Percentiles rank a stretch among this genome's conserved stretches.
Evolutionary conservation across 441 rosid species (phyloP).

Genomic region (Raphanus hybrid): DNA sequence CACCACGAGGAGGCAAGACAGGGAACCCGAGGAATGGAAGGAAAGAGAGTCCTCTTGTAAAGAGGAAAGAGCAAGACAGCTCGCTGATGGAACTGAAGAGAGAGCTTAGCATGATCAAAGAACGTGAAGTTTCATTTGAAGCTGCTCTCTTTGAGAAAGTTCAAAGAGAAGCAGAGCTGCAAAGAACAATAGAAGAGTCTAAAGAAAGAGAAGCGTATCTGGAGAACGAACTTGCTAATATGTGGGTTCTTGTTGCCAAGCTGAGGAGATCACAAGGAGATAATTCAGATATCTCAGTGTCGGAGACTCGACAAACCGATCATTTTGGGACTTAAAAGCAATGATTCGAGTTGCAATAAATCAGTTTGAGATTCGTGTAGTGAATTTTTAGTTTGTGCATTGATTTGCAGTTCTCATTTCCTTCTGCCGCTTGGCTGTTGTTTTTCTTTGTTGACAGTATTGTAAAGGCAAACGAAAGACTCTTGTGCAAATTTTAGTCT

Average conservation of each 20-base stretch:
- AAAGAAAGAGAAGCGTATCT: conserved; percentile 93
- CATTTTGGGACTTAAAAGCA: conserved; percentile 33
- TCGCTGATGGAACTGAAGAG: conserved; percentile 71
- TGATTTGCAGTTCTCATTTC: too few relatives aligned
- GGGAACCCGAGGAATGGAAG: conserved; percentile 54
- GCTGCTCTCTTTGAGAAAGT: conserved; percentile 73
- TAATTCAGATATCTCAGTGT: conserved; percentile 45
- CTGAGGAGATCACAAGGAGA: conserved; percentile 71
- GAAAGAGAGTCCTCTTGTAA: conserved; percentile 46
- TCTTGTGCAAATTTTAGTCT: conserved; percentile 3
- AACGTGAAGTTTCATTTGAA: conserved; percentile 76
- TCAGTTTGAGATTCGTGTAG: too few relatives aligned
- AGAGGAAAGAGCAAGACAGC: conserved; percentile 66
- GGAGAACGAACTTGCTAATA: conserved; percentile 98
- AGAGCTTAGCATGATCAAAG: conserved; percentile 70
- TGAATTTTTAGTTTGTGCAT: too few relatives aligned
- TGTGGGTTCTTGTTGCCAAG: conserved; percentile 97
- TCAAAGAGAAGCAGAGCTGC: conserved; percentile 76
- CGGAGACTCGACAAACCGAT: conserved; percentile 35
- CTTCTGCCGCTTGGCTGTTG: too few relatives aligned
- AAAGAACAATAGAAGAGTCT: conserved; percentile 78
- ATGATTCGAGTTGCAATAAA: too few relatives aligned
- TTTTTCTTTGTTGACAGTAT: too few relatives aligned
- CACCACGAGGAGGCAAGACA: conserved; percentile 59
- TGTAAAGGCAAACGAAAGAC: not conserved